Evolutionary conservation across 2,329 filamentous ascomycete species (phyloP), one percentile per base, ranked within the genome.

Genomic region (Claviceps humidiphila): DNA sequence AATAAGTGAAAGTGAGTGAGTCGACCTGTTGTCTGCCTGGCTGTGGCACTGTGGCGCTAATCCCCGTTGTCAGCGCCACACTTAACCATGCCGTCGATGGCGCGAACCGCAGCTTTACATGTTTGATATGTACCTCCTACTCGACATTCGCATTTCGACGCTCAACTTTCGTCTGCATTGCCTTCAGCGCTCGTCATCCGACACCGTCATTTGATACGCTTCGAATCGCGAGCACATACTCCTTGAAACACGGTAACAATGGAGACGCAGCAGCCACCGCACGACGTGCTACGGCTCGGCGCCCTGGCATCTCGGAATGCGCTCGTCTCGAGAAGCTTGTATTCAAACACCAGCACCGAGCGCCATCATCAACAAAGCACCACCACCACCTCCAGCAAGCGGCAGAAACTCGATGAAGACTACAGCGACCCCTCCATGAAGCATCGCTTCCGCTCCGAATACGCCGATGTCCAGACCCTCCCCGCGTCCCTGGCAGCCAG

Each of bases 401-500:
- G 69, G 52, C 68, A 66, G 57, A 70, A 68, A 59, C 58, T 64
- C 57, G 63, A 68, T 55, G 63, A 65, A 59, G n/a, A 14, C n/a
- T 59, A 59, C 55, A 61, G 65, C 51, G 66, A 68, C 47, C 58
- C 64, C 49, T 56, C 63, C 51, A 57, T 67, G 57, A 67, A 69
- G 59, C 63, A 61, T 51, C 79, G 84, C 47, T 81, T 87, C 63
- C 75, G 76, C 51, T 74, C 74, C 62, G 89, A 96, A 71, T 96
- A 95, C 68, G 78, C 82, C 59, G 74, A 83, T 62, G 84, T 93
- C 22, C 80, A 82, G 64, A 84, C 85, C 56, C 76, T 96, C 3
- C 90, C 90, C 5, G 80, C 84, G 22, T 80, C 80, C 1, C 76
- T 96, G 20, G 87, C 87, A 39, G 84, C 87, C 22, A 93, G 90